A percentile compares a stretch with the other conserved stretches of the same genome.
These are phyloP conservation scores for Fusarium sp. DNA, from an alignment of 2,329 filamentous ascomycete species.

Conservation along the genomic window DNA sequence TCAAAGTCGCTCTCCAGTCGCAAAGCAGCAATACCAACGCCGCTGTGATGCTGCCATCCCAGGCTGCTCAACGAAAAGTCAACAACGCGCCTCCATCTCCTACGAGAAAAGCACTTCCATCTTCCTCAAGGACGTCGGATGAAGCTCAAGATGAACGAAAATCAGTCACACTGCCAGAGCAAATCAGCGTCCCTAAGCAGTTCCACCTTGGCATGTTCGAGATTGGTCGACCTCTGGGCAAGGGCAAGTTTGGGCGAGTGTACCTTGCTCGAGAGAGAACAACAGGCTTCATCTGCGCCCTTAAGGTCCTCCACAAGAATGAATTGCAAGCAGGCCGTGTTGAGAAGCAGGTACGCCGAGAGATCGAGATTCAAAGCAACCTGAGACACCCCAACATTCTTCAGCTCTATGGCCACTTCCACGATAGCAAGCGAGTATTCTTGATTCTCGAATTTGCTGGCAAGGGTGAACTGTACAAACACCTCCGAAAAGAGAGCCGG, in stretches of 20 bases:
- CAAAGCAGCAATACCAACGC: conserved; percentile 74
- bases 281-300: conserved; percentile 82
- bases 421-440: conserved; percentile 88
- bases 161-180: conserved; percentile 63
- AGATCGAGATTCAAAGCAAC: conserved; percentile 90
- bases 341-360: conserved; percentile 85
- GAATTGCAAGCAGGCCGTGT: conserved; percentile 79
- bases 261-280: conserved; percentile 83
- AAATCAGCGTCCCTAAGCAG: conserved; percentile 66
- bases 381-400: conserved; percentile 86
- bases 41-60: conserved; percentile 73
- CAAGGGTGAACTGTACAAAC: conserved; percentile 88
- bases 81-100: conserved; percentile 58
- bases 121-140: conserved; percentile 53
- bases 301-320: conserved; percentile 86
- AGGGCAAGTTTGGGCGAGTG: conserved; percentile 88
- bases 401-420: conserved; percentile 85
- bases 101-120: conserved; percentile 58
- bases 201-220: conserved; percentile 96
- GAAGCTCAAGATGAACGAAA: conserved; percentile 63
- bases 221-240: conserved; percentile 85
- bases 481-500: conserved; percentile 77
- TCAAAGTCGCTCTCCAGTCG: conserved; percentile 86
- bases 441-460: conserved; percentile 87
- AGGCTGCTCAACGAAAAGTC: conserved; percentile 66